Evolutionary conservation across 306 rosid species (phyloP).

Genomic region (Notholithocarpus densiflorus): DNA sequence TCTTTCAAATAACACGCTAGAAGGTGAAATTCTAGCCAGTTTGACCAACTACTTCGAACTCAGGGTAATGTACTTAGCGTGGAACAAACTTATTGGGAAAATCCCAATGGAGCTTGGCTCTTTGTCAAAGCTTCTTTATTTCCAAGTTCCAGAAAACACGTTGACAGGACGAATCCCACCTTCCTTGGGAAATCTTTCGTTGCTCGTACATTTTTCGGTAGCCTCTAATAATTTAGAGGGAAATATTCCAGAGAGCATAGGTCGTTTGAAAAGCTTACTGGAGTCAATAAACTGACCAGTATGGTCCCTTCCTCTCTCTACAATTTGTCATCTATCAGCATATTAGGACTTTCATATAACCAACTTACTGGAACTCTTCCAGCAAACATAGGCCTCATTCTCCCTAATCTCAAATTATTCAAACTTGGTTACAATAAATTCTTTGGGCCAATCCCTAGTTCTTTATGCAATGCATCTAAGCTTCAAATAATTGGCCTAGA

Average conservation of each 20-base stretch:
- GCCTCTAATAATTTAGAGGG: not conserved
- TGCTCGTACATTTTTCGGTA: not conserved
- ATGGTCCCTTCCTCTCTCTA: slow-evolving; percentile 21
- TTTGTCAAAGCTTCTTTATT: not conserved
- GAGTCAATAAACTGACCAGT: slow-evolving; percentile 10
- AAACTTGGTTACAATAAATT: not conserved
- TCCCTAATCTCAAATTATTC: not conserved
- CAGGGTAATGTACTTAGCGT: too few species aligned
- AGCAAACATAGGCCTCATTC: not conserved
- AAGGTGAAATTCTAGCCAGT: too few species aligned
- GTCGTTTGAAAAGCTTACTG: not conserved
- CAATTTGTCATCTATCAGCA: slow-evolving; percentile 16
- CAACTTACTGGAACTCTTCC: slow-evolving; percentile 6
- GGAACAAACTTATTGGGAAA: slow-evolving; percentile 1
- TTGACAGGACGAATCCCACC: slow-evolving; percentile 11
- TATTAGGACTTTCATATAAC: fast-evolving
- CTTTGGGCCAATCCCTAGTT: not conserved
- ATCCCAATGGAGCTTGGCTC: slow-evolving; percentile 13
- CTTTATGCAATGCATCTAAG: not conserved
- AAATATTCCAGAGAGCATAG: not conserved
- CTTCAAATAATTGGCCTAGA: not conserved
- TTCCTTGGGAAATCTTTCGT: slow-evolving; percentile 15
- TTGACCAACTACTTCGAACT: too few species aligned
- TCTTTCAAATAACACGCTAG: too few species aligned
- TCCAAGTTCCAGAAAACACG: not conserved